Conservation (phyloP, 2,329 filamentous ascomycete species). For the Fusarium hostae region DNA sequence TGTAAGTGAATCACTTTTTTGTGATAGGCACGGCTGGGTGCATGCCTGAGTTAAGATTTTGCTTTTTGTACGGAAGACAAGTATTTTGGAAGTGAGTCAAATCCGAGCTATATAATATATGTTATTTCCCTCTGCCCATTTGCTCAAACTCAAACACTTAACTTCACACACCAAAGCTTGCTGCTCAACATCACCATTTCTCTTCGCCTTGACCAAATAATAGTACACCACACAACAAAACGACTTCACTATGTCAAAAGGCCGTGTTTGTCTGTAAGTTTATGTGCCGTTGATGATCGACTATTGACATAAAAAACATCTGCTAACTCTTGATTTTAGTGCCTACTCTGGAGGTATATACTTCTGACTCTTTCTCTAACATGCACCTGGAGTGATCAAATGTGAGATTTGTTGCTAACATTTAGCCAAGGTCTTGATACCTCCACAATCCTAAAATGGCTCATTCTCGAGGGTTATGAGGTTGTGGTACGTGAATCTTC, state of each 20-base stretch:
- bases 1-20: conserved; percentile 22
- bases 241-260: conserved; percentile 23
- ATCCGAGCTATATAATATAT: neutral
- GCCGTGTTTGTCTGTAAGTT: conserved; percentile 31
- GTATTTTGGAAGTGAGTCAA: conserved; percentile 6
- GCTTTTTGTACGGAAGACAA: neutral
- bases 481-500: conserved; percentile 20
- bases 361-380: neutral
- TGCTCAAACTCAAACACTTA: neutral
- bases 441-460: conserved; percentile 53
- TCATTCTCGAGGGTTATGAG: conserved; percentile 47
- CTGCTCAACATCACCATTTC: neutral
- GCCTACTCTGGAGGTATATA: conserved; percentile 29
- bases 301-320: neutral
- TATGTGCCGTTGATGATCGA: neutral
- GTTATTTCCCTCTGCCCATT: neutral
- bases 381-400: neutral
- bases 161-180: neutral
- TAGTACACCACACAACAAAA: neutral
- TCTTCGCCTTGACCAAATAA: neutral
- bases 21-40: neutral
- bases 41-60: neutral
- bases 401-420: neutral
- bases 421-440: conserved; percentile 52
- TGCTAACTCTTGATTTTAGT: conserved; percentile 3